A percentile compares a stretch with the other conserved stretches of the same genome.
Evolutionary conservation across 1,139 yeast genomes (phyloP).

Genomic region (Saccharomyces hybrid): DNA sequence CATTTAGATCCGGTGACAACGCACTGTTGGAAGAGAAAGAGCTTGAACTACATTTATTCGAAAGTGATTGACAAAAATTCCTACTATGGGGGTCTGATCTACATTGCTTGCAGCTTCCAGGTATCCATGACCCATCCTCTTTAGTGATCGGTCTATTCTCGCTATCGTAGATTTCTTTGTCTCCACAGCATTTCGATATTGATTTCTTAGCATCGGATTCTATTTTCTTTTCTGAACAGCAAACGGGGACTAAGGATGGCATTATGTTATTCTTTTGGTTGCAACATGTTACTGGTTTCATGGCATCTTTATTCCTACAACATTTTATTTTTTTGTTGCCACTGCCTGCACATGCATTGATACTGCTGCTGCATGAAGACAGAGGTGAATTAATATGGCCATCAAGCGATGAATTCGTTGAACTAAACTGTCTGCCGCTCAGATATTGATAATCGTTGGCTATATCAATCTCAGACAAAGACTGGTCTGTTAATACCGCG

Average conservation of each 20-base stretch:
- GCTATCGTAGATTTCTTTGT: neutral
- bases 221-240: neutral
- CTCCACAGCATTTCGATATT: neutral
- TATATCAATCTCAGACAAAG: neutral
- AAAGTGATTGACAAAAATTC: conserved; percentile 11
- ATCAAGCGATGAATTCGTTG: neutral
- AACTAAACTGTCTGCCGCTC: neutral
- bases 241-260: neutral
- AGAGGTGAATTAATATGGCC: neutral
- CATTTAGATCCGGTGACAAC: neutral
- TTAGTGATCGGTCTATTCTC: neutral
- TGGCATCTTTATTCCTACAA: neutral
- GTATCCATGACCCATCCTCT: conserved; percentile 44
- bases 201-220: neutral
- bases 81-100: conserved; percentile 12
- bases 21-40: neutral
- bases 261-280: neutral
- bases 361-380: neutral
- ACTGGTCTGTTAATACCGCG: neutral
- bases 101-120: conserved; percentile 82
- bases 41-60: conserved; percentile 2
- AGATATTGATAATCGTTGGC: neutral
- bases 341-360: neutral
- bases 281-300: neutral
- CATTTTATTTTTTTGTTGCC: neutral